Base-by-base conservation (phyloP, 192 early-diverging fungal species). In the Rhizoclosmatium sp. region DNA sequence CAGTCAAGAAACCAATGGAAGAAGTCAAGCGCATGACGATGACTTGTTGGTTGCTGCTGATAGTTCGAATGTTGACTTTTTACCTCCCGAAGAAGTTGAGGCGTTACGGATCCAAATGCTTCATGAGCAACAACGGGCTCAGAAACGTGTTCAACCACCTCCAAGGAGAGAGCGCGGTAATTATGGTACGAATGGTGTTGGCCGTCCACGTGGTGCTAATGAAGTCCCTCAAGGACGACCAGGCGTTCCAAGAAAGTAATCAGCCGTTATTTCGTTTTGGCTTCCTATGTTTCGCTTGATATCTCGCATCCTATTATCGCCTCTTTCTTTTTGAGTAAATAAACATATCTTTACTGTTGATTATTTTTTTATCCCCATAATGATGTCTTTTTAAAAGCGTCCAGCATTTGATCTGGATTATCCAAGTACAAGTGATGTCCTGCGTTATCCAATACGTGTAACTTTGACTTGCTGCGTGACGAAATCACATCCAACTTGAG, bases 351-450 rank as follows among this genome's bases (percentile, higher is more conserved):
- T 65, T 65, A 65, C 31, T 68, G 14, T 5, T 47, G n/a, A 41
- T 10, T 23, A 31, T 68, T 5, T 16, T 9, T 9, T 48, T 12
- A 68, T 0, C 66, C 66, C 66, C 66, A 71, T 31, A 71, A 56
- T 4, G 7, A 14, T 4, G 48, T 7, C 31, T 71, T 58, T 41
- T 64, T 31, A 41, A 75, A 19, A 9, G 39, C 41, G 14, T 62
- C 19, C 7, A 47, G 9, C 49, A 76, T 59, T 67, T 67, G n/a
- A 48, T 67, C 21, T 47, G 75, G 64, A 67, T 76, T 76, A 40
- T 76, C 75, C 12, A 76, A 61, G 66, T 76, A 76, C 47, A 76
- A 44, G 41, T 76, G 75, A 41, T 76, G 75, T 3, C 75, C 75
- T 19, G 75, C 75, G 47, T 59, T 59, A 10, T 49, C 47, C 7